Percentiles rank a stretch among this genome's conserved stretches.
Evolutionary conservation across 2,329 filamentous ascomycete species (phyloP).

Genomic region (Botryotinia globosa): DNA sequence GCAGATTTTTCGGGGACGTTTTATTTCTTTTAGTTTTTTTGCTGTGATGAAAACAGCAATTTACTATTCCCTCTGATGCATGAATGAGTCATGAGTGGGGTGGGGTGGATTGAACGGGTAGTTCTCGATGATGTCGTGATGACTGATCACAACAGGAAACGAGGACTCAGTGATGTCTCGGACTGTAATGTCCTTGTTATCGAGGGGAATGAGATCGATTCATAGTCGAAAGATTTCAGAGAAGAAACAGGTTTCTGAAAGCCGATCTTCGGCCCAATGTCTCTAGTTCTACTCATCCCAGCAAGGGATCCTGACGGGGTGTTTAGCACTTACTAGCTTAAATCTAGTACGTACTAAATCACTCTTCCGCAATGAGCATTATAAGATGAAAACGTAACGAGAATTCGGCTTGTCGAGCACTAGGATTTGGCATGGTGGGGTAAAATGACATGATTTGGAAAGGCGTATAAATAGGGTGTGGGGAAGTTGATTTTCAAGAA

Average conservation of each 20-base stretch:
- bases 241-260: not conserved
- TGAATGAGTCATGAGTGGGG: constrained; percentile 8
- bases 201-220: not conserved
- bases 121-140: not conserved
- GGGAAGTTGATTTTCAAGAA: not conserved
- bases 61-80: not conserved
- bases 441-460: not conserved
- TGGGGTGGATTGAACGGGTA: not conserved
- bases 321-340: not conserved
- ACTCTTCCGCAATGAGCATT: not conserved
- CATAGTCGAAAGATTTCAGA: too few species aligned
- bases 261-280: not conserved
- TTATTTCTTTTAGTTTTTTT: constrained; percentile 8
- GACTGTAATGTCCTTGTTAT: not conserved
- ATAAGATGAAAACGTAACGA: not conserved
- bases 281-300: not conserved
- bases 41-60: constrained; percentile 3
- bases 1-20: not conserved
- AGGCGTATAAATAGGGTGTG: constrained; percentile 1
- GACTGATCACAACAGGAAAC: not conserved
- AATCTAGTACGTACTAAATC: not conserved
- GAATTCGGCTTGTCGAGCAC: not conserved
- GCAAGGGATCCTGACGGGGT: not conserved
- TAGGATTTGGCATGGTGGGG: constrained; percentile 2
- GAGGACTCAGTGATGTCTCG: not conserved